A percentile compares a stretch with the other conserved stretches of the same genome.
Conservation (phyloP, 306 rosid genomes). For the Cyamopsis tetragonoloba region DNA sequence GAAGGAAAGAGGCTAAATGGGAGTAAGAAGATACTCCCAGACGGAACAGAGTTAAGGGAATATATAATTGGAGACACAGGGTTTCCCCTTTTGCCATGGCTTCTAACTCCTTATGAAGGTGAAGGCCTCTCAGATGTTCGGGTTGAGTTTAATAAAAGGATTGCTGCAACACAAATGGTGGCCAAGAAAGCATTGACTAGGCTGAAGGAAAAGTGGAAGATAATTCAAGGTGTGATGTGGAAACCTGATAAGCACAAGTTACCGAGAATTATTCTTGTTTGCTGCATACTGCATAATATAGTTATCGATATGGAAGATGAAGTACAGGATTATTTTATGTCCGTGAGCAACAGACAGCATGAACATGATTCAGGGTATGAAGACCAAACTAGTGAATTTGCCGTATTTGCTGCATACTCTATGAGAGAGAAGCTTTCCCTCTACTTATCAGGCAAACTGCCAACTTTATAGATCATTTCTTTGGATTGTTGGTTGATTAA, state of each 20-base stretch:
- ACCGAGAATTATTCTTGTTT: conserved; percentile 78
- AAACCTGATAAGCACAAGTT: conserved; percentile 73
- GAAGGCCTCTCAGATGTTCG: conserved; percentile 46
- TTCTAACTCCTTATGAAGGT: conserved; percentile 70
- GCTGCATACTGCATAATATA: conserved; percentile 85
- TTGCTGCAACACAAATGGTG: conserved; percentile 58
- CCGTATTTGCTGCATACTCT: conserved; percentile 35
- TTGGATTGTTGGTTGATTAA: too few species aligned
- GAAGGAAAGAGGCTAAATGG: conserved; percentile 63
- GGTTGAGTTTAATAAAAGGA: conserved; percentile 57
- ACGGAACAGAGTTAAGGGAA: conserved; percentile 53
- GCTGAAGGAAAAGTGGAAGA: conserved; percentile 78
- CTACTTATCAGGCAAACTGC: conserved; percentile 42
- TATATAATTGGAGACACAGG: conserved; percentile 70
- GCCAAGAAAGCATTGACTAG: conserved; percentile 71
- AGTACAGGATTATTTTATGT: conserved; percentile 40
- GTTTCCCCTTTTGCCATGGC: conserved; percentile 83
- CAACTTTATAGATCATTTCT: conserved; percentile 8
- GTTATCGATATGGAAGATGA: conserved; percentile 76
- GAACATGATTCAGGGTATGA: conserved; percentile 70
- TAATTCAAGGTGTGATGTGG: conserved; percentile 87
- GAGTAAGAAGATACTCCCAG: conserved; percentile 32
- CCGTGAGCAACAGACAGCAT: conserved; percentile 54
- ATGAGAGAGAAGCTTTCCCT: conserved; percentile 63
- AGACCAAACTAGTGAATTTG: conserved; percentile 58